Evolutionary conservation across 164 flowering plant species (phyloP).

Genomic region (Berberis vulgaris): DNA sequence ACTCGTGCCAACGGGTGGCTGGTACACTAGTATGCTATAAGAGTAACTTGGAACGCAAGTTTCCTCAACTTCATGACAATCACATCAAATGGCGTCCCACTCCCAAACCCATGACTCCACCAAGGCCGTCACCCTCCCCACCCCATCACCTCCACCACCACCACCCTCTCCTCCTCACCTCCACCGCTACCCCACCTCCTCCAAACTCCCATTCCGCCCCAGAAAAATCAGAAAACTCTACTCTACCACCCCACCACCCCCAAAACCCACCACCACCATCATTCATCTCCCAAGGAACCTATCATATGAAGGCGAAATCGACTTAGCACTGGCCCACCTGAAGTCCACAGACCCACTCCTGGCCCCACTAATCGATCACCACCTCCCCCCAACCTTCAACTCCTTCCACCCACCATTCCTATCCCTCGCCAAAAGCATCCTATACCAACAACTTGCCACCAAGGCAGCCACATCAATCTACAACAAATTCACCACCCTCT

Average conservation of each 20-base stretch:
- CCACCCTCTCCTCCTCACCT: not conserved
- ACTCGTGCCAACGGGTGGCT: too few species aligned
- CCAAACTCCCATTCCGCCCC: too few species aligned
- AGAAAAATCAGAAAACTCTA: conserved; percentile 66
- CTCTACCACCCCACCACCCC: not conserved
- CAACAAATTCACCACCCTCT: conserved; percentile 65
- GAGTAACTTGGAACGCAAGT: too few species aligned
- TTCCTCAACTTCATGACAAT: too few species aligned
- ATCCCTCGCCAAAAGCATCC: conserved; percentile 70
- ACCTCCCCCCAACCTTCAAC: conserved; percentile 64
- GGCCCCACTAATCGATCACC: conserved; percentile 46
- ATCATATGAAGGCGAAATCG: conserved; percentile 57
- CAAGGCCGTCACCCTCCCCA: too few species aligned
- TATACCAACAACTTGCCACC: conserved; percentile 94
- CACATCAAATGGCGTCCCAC: too few species aligned
- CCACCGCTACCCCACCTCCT: too few species aligned
- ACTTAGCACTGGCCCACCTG: conserved; percentile 55
- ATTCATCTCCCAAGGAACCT: conserved; percentile 25
- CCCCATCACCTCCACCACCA: conserved; percentile 1
- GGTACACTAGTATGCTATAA: too few species aligned
- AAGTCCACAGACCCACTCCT: conserved; percentile 56
- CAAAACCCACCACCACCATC: not conserved
- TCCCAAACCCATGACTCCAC: too few species aligned
- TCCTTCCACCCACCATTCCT: conserved; percentile 63
- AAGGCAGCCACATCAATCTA: conserved; percentile 90